Conservation (phyloP, 1,284 basidiomycete genomes). For the Leccinum insigne region DNA sequence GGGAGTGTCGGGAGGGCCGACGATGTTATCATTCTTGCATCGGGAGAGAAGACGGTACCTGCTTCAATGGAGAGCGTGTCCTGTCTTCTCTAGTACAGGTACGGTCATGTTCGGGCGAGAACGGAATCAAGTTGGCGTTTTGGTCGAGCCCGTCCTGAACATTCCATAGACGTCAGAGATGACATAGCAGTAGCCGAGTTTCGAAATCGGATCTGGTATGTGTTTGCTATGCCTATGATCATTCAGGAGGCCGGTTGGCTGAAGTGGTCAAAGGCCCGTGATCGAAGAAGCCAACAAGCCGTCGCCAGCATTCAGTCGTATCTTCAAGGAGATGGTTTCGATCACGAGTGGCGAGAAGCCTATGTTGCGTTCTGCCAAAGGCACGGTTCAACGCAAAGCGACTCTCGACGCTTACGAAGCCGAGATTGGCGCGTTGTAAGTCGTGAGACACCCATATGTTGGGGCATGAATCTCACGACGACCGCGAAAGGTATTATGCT, state of each 20-base stretch:
- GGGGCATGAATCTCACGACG: neutral
- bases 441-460: too few relatives aligned
- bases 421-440: neutral
- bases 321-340: conserved; percentile 1
- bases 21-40: neutral
- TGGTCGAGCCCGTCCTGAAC: neutral
- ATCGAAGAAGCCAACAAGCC: neutral
- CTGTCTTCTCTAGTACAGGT: neutral
- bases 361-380: neutral
- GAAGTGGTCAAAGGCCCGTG: neutral
- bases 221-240: neutral
- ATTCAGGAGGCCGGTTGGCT: neutral
- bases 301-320: conserved; percentile 1
- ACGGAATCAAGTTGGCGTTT: neutral
- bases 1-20: neutral
- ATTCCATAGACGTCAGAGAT: neutral
- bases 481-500: neutral
- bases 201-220: neutral
- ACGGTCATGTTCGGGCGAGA: conserved; percentile 1
- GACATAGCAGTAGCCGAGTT: neutral
- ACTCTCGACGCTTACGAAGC: neutral
- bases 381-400: neutral
- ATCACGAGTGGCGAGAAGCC: neutral
- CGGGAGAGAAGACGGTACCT: conserved; percentile 1
- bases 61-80: neutral